A percentile compares a stretch with the other conserved stretches of the same genome.
Evolutionary conservation across 1,139 yeast genomes (phyloP).

Genomic region (Magnusiomyces suaveolens): DNA sequence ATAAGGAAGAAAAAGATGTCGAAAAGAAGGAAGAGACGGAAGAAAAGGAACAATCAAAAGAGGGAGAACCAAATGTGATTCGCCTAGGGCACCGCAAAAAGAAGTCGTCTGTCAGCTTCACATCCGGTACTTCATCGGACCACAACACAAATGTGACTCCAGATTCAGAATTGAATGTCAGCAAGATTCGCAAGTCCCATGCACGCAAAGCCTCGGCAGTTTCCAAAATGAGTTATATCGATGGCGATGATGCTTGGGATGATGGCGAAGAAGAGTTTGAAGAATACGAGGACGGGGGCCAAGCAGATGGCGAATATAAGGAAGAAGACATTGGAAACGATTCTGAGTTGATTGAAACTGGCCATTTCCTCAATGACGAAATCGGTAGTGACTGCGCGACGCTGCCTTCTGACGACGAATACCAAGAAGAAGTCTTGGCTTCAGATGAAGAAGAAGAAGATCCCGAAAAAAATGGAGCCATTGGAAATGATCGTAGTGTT

Average conservation of each 20-base stretch:
- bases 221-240: constrained; percentile 4
- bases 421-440: constrained; percentile 11
- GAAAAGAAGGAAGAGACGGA: neutral
- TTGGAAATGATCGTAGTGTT: constrained; percentile 14
- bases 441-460: constrained; percentile 8
- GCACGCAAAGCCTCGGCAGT: constrained; percentile 2
- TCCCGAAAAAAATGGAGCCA: neutral
- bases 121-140: neutral
- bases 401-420: constrained; percentile 13
- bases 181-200: neutral
- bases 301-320: neutral
- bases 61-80: neutral
- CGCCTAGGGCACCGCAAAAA: neutral
- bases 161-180: neutral
- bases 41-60: neutral
- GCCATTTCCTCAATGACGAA: constrained; percentile 6
- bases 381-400: constrained; percentile 15
- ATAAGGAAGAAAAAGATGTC: neutral
- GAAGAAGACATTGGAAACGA: constrained; percentile 6
- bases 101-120: neutral
- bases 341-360: neutral
- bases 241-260: neutral
- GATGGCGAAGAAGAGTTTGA: neutral
- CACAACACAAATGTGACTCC: neutral
- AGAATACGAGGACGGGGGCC: neutral